Evolutionary conservation across 805 yeast genomes (phyloP).

Genomic region (Yarrowia hollandica): DNA sequence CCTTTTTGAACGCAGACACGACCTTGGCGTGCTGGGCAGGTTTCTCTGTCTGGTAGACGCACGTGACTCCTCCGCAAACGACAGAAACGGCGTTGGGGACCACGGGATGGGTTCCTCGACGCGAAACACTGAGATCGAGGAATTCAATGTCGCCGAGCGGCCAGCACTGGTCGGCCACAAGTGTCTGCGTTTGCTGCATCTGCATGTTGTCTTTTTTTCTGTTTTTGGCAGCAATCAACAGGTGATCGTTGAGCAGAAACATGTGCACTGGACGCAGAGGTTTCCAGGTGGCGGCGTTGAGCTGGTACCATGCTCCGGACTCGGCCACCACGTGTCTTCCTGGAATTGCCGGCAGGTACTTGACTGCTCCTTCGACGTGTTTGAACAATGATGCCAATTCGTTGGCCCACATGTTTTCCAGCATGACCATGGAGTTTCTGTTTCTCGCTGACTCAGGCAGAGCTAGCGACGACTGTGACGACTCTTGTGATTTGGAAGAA

Average conservation of each 20-base stretch:
- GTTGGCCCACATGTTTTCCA: conserved; percentile 79
- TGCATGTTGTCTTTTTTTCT: conserved; percentile 42
- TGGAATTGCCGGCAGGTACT: conserved; percentile 67
- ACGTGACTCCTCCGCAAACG: conserved; percentile 50
- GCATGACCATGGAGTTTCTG: conserved; percentile 66
- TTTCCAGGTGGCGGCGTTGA: conserved; percentile 82
- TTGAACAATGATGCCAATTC: conserved; percentile 69
- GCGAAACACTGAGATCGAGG: conserved; percentile 43
- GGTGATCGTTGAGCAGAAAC: conserved; percentile 72
- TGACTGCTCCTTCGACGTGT: conserved; percentile 90
- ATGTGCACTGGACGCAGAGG: conserved; percentile 73
- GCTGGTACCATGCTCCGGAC: conserved; percentile 81
- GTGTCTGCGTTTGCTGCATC: conserved; percentile 43
- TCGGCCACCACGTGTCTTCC: conserved; percentile 80
- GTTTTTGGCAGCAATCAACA: conserved; percentile 70
- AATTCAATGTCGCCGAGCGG: conserved; percentile 63
- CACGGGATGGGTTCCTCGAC: conserved; percentile 32
- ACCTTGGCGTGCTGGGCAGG: conserved; percentile 31
- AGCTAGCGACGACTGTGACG: not conserved
- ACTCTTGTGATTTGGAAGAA: not conserved
- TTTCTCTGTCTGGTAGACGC: conserved; percentile 42
- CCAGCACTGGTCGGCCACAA: conserved; percentile 78
- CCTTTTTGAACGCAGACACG: conserved; percentile 32
- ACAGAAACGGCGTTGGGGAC: conserved; percentile 46
- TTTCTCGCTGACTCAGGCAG: conserved; percentile 44